Base-by-base conservation (phyloP, 176 grass and related monocot genomes). In the Aegilops longissima region DNA sequence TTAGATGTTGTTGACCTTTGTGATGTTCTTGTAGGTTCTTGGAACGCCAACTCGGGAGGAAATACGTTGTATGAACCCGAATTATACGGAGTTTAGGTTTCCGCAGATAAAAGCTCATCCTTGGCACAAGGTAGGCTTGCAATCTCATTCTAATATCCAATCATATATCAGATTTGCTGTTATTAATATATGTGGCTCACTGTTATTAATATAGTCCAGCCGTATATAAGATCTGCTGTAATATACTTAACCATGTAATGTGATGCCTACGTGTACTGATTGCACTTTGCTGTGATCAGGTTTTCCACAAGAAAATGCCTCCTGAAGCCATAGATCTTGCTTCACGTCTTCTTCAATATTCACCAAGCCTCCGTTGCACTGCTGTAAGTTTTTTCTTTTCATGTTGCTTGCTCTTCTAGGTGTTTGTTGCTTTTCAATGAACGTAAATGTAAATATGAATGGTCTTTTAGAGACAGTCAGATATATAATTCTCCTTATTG, bases 1-100 rank as follows among this genome's bases (percentile, higher is more conserved):
- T 84, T 29, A 40, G 47, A 84, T 45, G 9, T 21, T 76, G 25
- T 34, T 84, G 30, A 74, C 82, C 58, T 63, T 59, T 61, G 38
- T 71, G 51, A 24, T 91, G 27, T 76, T 86, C 80, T 9, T 89
- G n/a, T 62, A 94, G 92, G 89, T 94, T 78, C 92, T 94, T 76
- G 92, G 92, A 8, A 94, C 92, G 20, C 92, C 92, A 80, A 94
- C 92, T 25, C 92, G 92, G 30, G 92, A 94, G 83, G 92, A 94
- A 89, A 91, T 94, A 82, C 84, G 90, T 44, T 94, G 92, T 86
- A 94, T 94, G 92, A 94, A 94, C 78, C 92, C 92, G 30, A 91
- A 91, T 40, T 94, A 94, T 83, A 93, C 92, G 8, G 92, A 93
- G 79, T 93, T 90, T 62, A 93, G 72, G 85, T 93, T 93, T 87